phyloP scores from a whole-genome alignment of 164 flowering plant species.

The Dillenia suffruticosa region DNA sequence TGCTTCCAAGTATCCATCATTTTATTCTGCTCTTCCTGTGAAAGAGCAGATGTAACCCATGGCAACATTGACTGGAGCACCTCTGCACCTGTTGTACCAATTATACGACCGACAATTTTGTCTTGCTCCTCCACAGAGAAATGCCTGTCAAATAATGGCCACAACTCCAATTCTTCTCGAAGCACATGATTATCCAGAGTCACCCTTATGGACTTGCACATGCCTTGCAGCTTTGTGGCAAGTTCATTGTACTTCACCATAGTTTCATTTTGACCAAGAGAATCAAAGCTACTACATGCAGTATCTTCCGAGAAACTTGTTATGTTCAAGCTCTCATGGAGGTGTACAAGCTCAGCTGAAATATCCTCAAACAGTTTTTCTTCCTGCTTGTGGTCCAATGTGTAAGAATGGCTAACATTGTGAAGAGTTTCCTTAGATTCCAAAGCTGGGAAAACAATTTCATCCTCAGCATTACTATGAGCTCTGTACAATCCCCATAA shows the following conservation, averaged over 20 bases:
- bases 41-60: slow-evolving; percentile 91
- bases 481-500: slow-evolving; percentile 91
- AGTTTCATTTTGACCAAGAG: slow-evolving; percentile 17
- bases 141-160: slow-evolving; percentile 92
- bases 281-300: slow-evolving; percentile 9
- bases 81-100: slow-evolving; percentile 97
- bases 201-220: slow-evolving; percentile 92
- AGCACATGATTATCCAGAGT: slow-evolving; percentile 81
- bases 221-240: slow-evolving; percentile 85
- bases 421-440: slow-evolving; percentile 90
- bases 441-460: slow-evolving; percentile 91
- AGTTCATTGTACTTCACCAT: slow-evolving; percentile 55
- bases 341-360: slow-evolving; percentile 60
- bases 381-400: slow-evolving; percentile 92
- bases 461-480: slow-evolving; percentile 98
- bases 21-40: slow-evolving; percentile 88
- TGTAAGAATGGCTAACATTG: slow-evolving; percentile 94
- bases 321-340: slow-evolving; percentile 42
- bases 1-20: slow-evolving; percentile 97
- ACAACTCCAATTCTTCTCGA: slow-evolving; percentile 88
- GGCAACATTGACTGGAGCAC: slow-evolving; percentile 96
- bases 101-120: slow-evolving; percentile 86
- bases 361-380: slow-evolving; percentile 82
- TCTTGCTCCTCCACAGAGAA: slow-evolving; percentile 96
- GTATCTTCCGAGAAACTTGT: slow-evolving; percentile 12